Evolutionary conservation across 495 filamentous ascomycete species (phyloP), one percentile per base, ranked within the genome.

Genomic region (Zalerion maritima): DNA sequence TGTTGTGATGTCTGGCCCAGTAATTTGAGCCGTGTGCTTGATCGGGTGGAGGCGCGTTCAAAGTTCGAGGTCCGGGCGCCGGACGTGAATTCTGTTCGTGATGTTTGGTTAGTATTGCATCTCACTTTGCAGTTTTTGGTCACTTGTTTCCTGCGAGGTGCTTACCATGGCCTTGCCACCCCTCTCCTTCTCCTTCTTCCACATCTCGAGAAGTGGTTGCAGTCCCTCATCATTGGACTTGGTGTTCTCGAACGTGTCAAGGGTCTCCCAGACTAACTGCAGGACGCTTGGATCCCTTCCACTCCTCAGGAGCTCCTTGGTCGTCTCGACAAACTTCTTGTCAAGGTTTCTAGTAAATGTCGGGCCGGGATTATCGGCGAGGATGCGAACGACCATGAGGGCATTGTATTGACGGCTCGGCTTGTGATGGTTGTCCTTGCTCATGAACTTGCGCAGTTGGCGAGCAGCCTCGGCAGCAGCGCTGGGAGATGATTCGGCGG

Each of bases 351-450:
- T 66, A 6, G 86, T 89, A 48, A 99, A 96, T 10, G 73, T 81
- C 33, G 61, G 66, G 14, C 89, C 91, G 0, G 89, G 89, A 50
- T 99, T 94, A 49, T 96, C 86, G 32, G 68, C 62, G 19, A 99
- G 62, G 46, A 99, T 99, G 22, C 89, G 76, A 32, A 86, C 69
- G 28, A 99, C 65, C 91, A 96, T 99, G 41, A 96, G 78, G 29
- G 80, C 78, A 58, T 96, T 94, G 62, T 93, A 94, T 55, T 96
- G 89, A 21, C 73, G 69, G 34, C 79, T 69, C 12, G 75, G 71
- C 18, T 63, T 58, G 15, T 57, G 49, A 37, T 51, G 59, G 47
- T 76, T 67, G 25, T 86, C 78, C 22, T 66, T 70, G 21, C 70
- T 63, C 23, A 97, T 63, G 46, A 78, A 83, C 45, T 84, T 87